These are phyloP conservation scores for Trichoderma asperellum DNA, from an alignment of 2,329 filamentous ascomycete genomes.

Conservation along the genomic window DNA sequence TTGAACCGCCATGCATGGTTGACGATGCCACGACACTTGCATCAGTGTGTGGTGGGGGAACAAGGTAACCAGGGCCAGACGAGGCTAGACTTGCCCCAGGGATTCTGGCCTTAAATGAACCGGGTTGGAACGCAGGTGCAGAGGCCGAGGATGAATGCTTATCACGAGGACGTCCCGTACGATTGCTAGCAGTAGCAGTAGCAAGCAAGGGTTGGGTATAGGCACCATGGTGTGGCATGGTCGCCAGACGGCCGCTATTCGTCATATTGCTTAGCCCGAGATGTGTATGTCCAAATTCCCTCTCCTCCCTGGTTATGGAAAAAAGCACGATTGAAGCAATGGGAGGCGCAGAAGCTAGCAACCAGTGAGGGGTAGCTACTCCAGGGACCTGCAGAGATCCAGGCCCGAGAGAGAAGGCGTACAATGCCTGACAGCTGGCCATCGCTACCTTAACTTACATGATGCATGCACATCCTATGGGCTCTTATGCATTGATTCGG, in stretches of 20 bases:
- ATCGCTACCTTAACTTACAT: neutral
- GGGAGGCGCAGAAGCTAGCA: neutral
- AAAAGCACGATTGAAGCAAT: neutral
- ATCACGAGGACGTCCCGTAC: conserved; percentile 5
- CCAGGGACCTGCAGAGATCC: conserved; percentile 1
- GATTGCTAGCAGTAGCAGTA: neutral
- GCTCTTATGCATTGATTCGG: neutral
- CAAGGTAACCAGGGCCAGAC: conserved; percentile 11
- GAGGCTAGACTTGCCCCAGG: conserved; percentile 15
- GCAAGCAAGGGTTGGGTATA: neutral
- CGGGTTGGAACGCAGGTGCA: neutral
- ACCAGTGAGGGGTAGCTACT: conserved; percentile 1
- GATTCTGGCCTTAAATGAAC: neutral
- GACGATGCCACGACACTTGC: conserved; percentile 35
- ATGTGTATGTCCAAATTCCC: neutral
- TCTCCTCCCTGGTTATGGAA: neutral
- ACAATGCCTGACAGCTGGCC: neutral
- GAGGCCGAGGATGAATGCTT: neutral
- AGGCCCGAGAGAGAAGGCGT: neutral
- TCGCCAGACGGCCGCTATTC: neutral
- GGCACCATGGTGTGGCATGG: neutral
- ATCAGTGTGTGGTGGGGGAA: conserved; percentile 22
- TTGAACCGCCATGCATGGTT: conserved; percentile 42
- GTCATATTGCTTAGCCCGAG: neutral
- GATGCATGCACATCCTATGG: neutral